Percentiles rank a stretch among this genome's conserved stretches.
Evolutionary conservation across 2,329 filamentous ascomycete species (phyloP).

Genomic region (Aureobasidium uvarum): DNA sequence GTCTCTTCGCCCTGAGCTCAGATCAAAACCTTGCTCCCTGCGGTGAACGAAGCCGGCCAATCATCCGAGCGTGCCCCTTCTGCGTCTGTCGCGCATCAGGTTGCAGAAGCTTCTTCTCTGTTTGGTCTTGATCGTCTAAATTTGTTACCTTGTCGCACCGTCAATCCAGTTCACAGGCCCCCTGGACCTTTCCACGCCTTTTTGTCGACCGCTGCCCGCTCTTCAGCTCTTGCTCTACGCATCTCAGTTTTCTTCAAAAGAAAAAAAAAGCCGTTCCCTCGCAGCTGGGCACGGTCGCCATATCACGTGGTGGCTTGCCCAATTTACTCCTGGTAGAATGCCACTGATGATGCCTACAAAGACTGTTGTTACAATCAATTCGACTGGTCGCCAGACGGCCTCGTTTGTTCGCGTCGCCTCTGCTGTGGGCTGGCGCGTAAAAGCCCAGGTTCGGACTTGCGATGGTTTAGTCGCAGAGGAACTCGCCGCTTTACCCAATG

Average conservation of each 20-base stretch:
- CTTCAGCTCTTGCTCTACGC: neutral
- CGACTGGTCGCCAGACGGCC: conserved; percentile 90
- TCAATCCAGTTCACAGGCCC: neutral
- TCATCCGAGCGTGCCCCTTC: conserved; percentile 23
- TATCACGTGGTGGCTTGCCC: conserved; percentile 26
- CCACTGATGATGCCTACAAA: conserved; percentile 50
- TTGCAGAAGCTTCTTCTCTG: conserved; percentile 22
- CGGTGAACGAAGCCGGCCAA: conserved; percentile 21
- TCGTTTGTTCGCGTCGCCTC: conserved; percentile 92
- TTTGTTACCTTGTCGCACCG: conserved; percentile 11
- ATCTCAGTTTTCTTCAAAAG: conserved; percentile 3
- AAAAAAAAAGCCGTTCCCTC: conserved; percentile 20
- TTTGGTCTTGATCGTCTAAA: conserved; percentile 15
- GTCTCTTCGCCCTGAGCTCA: conserved; percentile 21
- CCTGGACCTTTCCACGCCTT: neutral
- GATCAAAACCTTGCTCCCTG: conserved; percentile 23
- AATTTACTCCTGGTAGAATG: conserved; percentile 26
- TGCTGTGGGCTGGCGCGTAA: conserved; percentile 89
- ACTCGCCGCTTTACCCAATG: conserved; percentile 76
- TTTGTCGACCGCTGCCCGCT: neutral
- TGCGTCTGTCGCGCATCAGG: conserved; percentile 11
- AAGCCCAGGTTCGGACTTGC: conserved; percentile 83
- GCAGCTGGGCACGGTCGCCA: conserved; percentile 24
- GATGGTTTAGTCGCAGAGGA: conserved; percentile 87
- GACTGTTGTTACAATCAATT: conserved; percentile 92